Conservation (phyloP, 768 basidiomycete genomes). For the Punctularia strigosozonata region DNA sequence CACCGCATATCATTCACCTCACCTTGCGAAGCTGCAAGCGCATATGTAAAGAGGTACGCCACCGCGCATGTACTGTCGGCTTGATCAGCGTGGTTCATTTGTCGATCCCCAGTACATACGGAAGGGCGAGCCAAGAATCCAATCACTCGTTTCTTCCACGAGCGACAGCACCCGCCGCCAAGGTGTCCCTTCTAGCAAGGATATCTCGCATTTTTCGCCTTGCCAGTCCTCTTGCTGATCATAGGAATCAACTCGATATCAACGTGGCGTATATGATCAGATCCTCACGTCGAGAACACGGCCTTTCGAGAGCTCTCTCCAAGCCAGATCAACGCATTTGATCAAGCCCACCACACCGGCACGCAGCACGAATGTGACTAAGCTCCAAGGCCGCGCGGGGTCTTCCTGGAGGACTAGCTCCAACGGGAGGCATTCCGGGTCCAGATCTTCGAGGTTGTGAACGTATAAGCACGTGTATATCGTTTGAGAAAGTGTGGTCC, state of each 20-base stretch:
- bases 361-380: slow-evolving; percentile 58
- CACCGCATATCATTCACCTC: no score
- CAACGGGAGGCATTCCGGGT: slow-evolving; percentile 35
- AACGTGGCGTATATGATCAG: slow-evolving; percentile 5
- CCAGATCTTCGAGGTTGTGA: slow-evolving; percentile 49
- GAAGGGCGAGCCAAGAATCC: slow-evolving; percentile 39
- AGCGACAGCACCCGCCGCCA: no score
- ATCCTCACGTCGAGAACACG: slow-evolving; percentile 64
- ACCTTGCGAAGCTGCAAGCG: no score
- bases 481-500: slow-evolving; percentile 77
- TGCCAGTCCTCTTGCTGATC: slow-evolving; percentile 79
- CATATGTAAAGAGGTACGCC: no score
- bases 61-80: no score
- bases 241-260: slow-evolving; percentile 8
- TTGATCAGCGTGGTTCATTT: no score
- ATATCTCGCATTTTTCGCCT: slow-evolving; percentile 77
- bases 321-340: slow-evolving; percentile 74
- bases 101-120: slow-evolving; percentile 17
- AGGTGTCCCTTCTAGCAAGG: slow-evolving; percentile 62
- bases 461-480: slow-evolving; percentile 71
- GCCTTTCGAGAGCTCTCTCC: slow-evolving; percentile 72
- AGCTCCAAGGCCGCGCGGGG: slow-evolving; percentile 40
- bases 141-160: slow-evolving; percentile 49
- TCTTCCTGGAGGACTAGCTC: slow-evolving; percentile 19
- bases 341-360: slow-evolving; percentile 55